Evolutionary conservation across 352 stramenopile species (phyloP).

Genomic region (Halophytophthora batemanensis): DNA sequence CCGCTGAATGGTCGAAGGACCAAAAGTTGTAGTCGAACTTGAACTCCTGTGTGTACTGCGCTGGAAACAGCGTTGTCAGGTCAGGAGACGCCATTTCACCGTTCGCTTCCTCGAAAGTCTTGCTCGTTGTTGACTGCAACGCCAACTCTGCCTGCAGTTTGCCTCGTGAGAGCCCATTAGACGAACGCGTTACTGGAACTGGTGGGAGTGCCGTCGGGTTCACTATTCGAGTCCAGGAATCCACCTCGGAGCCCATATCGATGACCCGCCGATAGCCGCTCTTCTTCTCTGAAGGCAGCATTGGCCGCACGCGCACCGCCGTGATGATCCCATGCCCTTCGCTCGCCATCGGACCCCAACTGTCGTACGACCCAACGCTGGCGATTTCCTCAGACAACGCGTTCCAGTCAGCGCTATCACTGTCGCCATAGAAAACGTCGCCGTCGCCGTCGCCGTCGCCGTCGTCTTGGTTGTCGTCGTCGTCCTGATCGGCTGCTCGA

Average conservation of each 20-base stretch:
- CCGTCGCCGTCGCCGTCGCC: slow-evolving; percentile 16
- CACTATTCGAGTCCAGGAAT: slow-evolving; percentile 55
- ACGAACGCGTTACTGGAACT: background rate
- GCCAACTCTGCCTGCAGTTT: slow-evolving; percentile 3
- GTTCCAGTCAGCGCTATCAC: slow-evolving; percentile 16
- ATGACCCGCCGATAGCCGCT: slow-evolving; percentile 52
- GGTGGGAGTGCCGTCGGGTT: slow-evolving; percentile 45
- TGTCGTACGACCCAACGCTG: slow-evolving; percentile 25
- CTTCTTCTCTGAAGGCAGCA: slow-evolving; percentile 63
- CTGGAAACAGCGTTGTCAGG: slow-evolving; percentile 15
- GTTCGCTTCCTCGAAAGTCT: background rate
- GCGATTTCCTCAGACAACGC: slow-evolving; percentile 20
- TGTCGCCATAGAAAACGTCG: slow-evolving; percentile 12
- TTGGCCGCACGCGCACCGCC: slow-evolving; percentile 65
- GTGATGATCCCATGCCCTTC: slow-evolving; percentile 57
- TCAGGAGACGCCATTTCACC: background rate
- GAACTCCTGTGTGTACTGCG: slow-evolving; percentile 71
- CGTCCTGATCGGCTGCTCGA: slow-evolving; percentile 7
- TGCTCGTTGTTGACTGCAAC: too few species aligned
- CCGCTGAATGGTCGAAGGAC: slow-evolving; percentile 48
- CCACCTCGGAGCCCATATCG: slow-evolving; percentile 38
- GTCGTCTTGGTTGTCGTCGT: slow-evolving; percentile 8
- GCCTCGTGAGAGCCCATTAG: background rate
- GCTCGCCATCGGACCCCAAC: slow-evolving; percentile 10
- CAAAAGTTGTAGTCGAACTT: slow-evolving; percentile 71